phyloP scores from a whole-genome alignment of 2,329 filamentous ascomycete genomes.

The Pseudocercospora fijiensis region DNA sequence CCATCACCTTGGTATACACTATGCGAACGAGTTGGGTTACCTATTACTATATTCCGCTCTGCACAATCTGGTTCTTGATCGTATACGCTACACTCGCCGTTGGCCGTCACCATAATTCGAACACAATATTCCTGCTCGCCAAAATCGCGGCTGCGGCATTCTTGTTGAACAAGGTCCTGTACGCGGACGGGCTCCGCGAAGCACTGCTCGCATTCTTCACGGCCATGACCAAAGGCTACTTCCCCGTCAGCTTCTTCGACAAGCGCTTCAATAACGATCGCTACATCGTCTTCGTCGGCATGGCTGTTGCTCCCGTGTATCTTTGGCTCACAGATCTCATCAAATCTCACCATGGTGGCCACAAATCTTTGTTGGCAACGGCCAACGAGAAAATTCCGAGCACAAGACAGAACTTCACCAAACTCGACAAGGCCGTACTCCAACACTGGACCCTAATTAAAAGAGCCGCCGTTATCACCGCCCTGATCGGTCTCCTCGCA shows the following conservation, averaged over 20 bases:
- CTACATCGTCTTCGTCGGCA: constrained; percentile 57
- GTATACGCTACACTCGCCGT: constrained; percentile 54
- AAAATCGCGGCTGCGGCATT: constrained; percentile 52
- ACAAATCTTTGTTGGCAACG: background rate
- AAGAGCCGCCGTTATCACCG: background rate
- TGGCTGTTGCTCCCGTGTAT: constrained; percentile 51
- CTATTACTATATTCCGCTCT: constrained; percentile 60
- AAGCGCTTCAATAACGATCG: constrained; percentile 55
- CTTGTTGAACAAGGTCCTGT: constrained; percentile 41
- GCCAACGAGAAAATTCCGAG: background rate
- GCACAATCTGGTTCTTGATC: constrained; percentile 63
- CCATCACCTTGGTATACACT: constrained; percentile 53
- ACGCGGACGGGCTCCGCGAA: constrained; percentile 47
- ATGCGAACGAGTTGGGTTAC: constrained; percentile 57
- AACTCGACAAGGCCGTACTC: constrained; percentile 4
- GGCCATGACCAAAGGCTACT: constrained; percentile 49
- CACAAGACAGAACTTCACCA: background rate
- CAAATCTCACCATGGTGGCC: background rate
- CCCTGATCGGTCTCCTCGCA: constrained; percentile 31
- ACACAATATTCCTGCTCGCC: constrained; percentile 43
- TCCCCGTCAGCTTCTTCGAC: constrained; percentile 49
- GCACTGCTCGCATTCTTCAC: constrained; percentile 41
- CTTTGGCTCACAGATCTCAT: constrained; percentile 32
- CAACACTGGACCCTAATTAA: constrained; percentile 28
- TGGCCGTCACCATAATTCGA: constrained; percentile 46